A percentile compares a stretch with the other conserved stretches of the same genome.
phyloP scores from a whole-genome alignment of 345 rosid species.

The Draba incana region DNA sequence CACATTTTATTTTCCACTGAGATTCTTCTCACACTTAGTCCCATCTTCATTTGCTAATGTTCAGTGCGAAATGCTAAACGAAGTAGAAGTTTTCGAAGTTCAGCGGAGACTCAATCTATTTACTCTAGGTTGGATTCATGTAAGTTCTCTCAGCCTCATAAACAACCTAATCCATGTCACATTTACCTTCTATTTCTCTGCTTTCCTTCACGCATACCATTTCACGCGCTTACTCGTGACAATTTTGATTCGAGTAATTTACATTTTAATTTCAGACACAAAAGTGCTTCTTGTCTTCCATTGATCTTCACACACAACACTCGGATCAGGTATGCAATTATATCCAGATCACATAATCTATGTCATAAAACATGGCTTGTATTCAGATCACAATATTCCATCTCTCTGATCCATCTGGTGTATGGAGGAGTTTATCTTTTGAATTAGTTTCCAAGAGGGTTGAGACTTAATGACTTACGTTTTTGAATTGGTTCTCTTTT shows the following conservation, averaged over 20 bases:
- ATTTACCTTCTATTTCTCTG: no score
- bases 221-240: no score
- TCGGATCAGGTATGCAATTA: slow-evolving; percentile 69
- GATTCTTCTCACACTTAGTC: slow-evolving; percentile 9
- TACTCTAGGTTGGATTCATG: slow-evolving; percentile 97
- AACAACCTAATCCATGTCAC: neutral
- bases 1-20: no score
- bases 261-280: slow-evolving; percentile 59
- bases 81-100: slow-evolving; percentile 94
- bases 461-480: no score
- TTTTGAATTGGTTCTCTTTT: no score
- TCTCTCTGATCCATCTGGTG: slow-evolving; percentile 91
- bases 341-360: neutral
- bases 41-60: slow-evolving; percentile 20
- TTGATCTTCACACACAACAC: slow-evolving; percentile 98
- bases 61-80: slow-evolving; percentile 89
- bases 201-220: neutral
- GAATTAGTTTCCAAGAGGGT: no score
- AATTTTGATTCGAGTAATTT: no score
- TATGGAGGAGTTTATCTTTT: no score
- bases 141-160: slow-evolving; percentile 49
- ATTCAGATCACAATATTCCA: slow-evolving; percentile 96
- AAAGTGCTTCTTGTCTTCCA: slow-evolving; percentile 98
- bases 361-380: no score
- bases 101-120: slow-evolving; percentile 83